phyloP scores from a whole-genome alignment of 371 early-diverging fungal genomes.

The Syncephalastrum monosporum region DNA sequence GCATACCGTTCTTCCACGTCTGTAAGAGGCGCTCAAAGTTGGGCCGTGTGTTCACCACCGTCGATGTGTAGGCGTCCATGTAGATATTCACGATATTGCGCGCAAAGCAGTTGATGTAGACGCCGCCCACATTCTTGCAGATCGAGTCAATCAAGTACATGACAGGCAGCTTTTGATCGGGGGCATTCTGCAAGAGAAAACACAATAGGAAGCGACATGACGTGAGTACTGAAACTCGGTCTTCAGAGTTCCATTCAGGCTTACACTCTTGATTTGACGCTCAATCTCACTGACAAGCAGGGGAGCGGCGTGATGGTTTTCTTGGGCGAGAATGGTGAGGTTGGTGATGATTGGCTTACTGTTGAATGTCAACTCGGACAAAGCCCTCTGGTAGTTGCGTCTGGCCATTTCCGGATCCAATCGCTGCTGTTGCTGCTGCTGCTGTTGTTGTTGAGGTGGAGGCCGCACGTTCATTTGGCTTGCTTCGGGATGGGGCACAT shows the following conservation, averaged over 20 bases:
- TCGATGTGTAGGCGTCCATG: constrained; percentile 69
- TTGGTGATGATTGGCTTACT: constrained; percentile 89
- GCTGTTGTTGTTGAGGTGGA: constrained; percentile 20
- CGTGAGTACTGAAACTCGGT: too few species aligned
- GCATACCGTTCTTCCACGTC: constrained; percentile 81
- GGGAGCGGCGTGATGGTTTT: constrained; percentile 61
- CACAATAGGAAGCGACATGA: too few species aligned
- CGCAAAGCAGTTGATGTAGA: constrained; percentile 70
- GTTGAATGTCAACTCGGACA: constrained; percentile 81
- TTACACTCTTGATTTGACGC: constrained; percentile 75
- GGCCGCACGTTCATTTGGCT: constrained; percentile 11
- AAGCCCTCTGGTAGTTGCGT: constrained; percentile 31
- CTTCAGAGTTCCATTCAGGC: constrained; percentile 16
- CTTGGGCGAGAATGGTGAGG: constrained; percentile 83
- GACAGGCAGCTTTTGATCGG: constrained; percentile 80
- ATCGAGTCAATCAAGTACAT: constrained; percentile 94
- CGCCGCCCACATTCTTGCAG: constrained; percentile 84
- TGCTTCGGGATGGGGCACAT: constrained; percentile 17
- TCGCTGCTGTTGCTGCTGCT: constrained; percentile 17
- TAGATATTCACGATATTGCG: constrained; percentile 70
- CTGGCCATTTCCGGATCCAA: constrained; percentile 34
- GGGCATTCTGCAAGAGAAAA: constrained; percentile 54
- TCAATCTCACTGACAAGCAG: constrained; percentile 84
- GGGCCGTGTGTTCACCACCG: constrained; percentile 56
- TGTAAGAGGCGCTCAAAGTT: constrained; percentile 74